Evolutionary conservation across 805 yeast species (phyloP), one percentile per base, ranked within the genome.

Genomic region (Candida anglica): DNA sequence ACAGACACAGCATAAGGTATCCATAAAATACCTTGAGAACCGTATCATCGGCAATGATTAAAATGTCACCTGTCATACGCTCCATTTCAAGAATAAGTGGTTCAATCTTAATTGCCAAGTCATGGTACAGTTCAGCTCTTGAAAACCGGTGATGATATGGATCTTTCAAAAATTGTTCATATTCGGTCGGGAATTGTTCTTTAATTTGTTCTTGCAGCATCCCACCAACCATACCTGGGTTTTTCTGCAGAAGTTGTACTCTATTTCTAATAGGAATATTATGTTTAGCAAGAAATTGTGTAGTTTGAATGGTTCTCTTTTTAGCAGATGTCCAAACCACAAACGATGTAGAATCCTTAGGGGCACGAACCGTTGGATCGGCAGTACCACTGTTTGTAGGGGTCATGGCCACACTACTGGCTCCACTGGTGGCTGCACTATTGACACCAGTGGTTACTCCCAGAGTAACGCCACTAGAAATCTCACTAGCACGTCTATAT

Each of bases 291-390:
- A 91, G 86, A 37, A 71, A 77, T 35, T 72, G 69, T 0, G 91
- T 87, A 5, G 95, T 79, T 45, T 89, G 86, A 14, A 79, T 71
- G 0, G 97, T 87, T 51, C 96, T 75, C 43, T 77, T 71, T 41
- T 96, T 75, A 4, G 91, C 86, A 1, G 98, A 94, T 1, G 97
- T 88, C 96, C 98, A 91, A n/a, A 93, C 89, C 3, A 81, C 79
- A 47, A 89, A 69, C 14, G 47, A 24, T 40, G 28, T 15, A 5
- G 30, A 21, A 14, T 30, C 27, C n/a, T n/a, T n/a, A n/a, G n/a
- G n/a, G n/a, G n/a, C n/a, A n/a, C n/a, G n/a, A 15, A 21, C 28
- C 8, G 26, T 20, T 9, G 25, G n/a, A 46, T 47, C 27, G 43
- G 50, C 14, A 35, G 45, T 10, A 46, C 36, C 22, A 5, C 49